Evolutionary conservation across 345 rosid species (phyloP), one percentile per base, ranked within the genome.

Genomic region (Lenwebbia sp.): DNA sequence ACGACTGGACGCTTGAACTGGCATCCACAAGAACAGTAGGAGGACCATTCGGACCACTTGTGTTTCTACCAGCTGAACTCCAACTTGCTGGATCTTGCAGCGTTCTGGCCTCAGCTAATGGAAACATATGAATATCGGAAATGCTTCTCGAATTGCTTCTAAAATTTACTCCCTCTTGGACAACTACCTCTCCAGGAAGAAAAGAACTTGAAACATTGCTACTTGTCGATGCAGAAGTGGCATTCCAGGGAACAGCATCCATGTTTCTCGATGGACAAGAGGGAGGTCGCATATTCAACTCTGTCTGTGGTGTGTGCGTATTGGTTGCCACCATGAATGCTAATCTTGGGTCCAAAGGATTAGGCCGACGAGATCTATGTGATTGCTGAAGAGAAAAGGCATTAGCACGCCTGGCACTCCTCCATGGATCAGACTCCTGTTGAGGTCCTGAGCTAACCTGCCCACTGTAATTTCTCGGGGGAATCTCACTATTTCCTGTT

Each of bases 21-120:
- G 92, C 87, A 86, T 92, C 90, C 54, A 87, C 87, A 88, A 90
- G 91, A 83, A 85, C 82, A 51, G 90, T 88, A 84, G 96, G 89
- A 89, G 87, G 85, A 54, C 90, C 91, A 57, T 89, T 87, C 28
- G 93, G 88, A 57, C 92, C 47, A 84, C 88, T 91, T 74, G 86
- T 83, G 78, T 85, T 88, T 83, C 94, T 95, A 85, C 92, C 90
- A 23, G 92, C 88, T 87, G 94, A 89, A 90, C 90, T 91, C 98
- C 98, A 92, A 85, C 88, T 88, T 54, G 93, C 75, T 82, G 94
- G 94, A 90, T 96, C 96, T 88, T 90, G 98, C 83, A 84, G 92
- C 54, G 70, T 91, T 92, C 96, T 92, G 76, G 88, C 87, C 54
- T 88, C 86, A 58, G 92, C 86, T 56, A 93, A 89, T 52, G 89